Evolutionary conservation across 495 filamentous ascomycete genomes (phyloP), one percentile per base, ranked within the genome.

Genomic region (Letharia lupina): DNA sequence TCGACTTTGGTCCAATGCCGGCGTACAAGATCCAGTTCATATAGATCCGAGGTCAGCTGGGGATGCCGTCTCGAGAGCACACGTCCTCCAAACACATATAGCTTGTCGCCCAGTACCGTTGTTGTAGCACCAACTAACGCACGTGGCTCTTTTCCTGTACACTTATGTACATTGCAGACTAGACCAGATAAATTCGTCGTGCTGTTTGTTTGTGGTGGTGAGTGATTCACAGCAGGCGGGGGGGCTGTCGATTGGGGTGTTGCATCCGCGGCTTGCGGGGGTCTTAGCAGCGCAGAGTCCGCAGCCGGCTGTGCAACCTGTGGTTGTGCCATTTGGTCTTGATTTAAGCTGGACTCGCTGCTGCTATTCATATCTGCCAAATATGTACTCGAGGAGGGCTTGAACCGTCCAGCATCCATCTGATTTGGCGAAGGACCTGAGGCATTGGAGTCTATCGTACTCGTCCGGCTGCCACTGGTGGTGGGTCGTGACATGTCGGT

Each of bases 31-130:
- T 98, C 93, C 65, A 98, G 78, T 75, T 97, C 95, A 73, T 96
- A 96, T 64, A 98, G 78, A 72, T 96, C 89, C 35, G 90, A 86
- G 4, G 91, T 96, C 66, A 98, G 78, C 47, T 90, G 88, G 11
- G 94, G 90, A 61, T 87, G 84, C 65, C 86, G 89, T 68, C 90
- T 80, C 18, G 93, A 96, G 48, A 98, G 78, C 67, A 93, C 84
- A 60, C 93, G 86, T 23, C 94, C 94, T 18, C 94, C 94, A 76
- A 98, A 98, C 8, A 97, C 92, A 75, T 96, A 98, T 44, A 98
- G 80, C 73, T 91, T 96, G 73, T 98, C 94, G 13, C 91, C 92
- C 33, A 98, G 72, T 61, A 98, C 89, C 0, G 95, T 98, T 0
- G 95, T 98, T 0, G 95, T 96, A 4, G 94, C 93, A 5, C 94